Evolutionary conservation across 257 asterid genomes (phyloP), one percentile per base, ranked within the genome.

Genomic region (Nicotiana benthamiana): DNA sequence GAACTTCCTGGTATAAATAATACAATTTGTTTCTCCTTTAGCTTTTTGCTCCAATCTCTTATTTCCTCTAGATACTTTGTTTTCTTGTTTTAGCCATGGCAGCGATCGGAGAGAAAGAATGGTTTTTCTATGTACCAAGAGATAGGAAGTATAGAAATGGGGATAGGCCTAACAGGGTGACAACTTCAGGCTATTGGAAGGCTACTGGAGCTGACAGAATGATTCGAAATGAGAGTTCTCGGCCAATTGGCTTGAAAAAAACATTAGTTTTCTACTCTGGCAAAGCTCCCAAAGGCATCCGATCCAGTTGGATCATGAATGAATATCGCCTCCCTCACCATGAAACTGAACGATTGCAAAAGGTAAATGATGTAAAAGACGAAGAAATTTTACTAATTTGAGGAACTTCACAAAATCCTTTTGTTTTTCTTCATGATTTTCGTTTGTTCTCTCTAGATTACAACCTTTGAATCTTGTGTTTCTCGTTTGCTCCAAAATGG

Each of bases 241-340:
- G 90, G 81, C 86, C 98, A 0, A 96, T 96, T 53, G 99, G 99
- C 32, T 86, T 96, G 77, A 96, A 96, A 89, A 96, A 96, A 88
- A 96, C 99, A 83, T 97, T 96, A 3, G 99, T 96, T 84, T 96
- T 95, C 87, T 96, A 96, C 90, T 89, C 98, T 18, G 99, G 99
- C 0, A 96, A 94, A 80, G 99, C 99, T n/a, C 99, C 99, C 0
- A 96, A 94, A 82, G 99, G 99, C 2, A 90, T 96, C 43, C 87
- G 99, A 2, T 92, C 95, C 0, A 89, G 94, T 20, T 96, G 99
- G 99, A 96, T 93, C 84, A 96, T 96, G 99, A 96, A 96, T 74
- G 99, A 93, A 65, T 94, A 91, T 52, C 97, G 98, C 9, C 75
- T 94, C 72, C 98, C 99, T 0, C 97, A 89, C 6, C 97, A 96